Conservation (phyloP, 176 grass and related monocot species). For the Carex pumila region DNA sequence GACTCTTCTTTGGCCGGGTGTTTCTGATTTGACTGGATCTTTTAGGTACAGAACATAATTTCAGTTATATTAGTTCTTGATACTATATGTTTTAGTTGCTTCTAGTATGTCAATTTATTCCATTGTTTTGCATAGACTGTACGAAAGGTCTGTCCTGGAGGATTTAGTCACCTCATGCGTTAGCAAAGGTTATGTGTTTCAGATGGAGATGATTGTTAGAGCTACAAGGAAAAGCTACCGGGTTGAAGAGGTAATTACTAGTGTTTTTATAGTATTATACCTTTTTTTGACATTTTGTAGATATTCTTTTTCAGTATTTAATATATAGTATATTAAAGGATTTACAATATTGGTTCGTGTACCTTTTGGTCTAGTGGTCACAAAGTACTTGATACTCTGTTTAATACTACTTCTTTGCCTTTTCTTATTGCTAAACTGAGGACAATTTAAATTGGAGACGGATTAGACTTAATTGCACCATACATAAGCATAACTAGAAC, state of each 20-base stretch:
- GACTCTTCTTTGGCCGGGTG: constrained; percentile 78
- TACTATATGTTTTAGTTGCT: constrained; percentile 10
- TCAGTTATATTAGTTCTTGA: not conserved
- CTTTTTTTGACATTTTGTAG: not conserved
- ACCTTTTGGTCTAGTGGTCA: not conserved
- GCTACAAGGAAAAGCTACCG: constrained; percentile 82
- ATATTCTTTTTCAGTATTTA: not conserved
- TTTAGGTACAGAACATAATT: constrained; percentile 48
- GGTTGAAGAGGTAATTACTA: constrained; percentile 63
- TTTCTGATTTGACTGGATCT: constrained; percentile 90
- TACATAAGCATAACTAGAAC: not conserved
- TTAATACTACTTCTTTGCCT: not conserved
- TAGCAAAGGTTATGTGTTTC: constrained; percentile 97
- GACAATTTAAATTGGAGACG: not conserved
- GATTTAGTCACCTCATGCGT: constrained; percentile 94
- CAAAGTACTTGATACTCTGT: not conserved
- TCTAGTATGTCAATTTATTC: not conserved
- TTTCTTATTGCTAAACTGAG: not conserved
- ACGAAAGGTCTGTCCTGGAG: constrained; percentile 73
- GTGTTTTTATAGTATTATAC: not conserved
- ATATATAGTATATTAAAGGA: not conserved
- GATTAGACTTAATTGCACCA: not conserved
- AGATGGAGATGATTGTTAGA: constrained; percentile 99
- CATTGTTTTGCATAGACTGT: constrained; percentile 45
- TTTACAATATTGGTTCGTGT: not conserved